Evolutionary conservation across 371 early-diverging fungal species (phyloP), one percentile per base, ranked within the genome.

Genomic region (Amoeboaphelidium protococcarum): DNA sequence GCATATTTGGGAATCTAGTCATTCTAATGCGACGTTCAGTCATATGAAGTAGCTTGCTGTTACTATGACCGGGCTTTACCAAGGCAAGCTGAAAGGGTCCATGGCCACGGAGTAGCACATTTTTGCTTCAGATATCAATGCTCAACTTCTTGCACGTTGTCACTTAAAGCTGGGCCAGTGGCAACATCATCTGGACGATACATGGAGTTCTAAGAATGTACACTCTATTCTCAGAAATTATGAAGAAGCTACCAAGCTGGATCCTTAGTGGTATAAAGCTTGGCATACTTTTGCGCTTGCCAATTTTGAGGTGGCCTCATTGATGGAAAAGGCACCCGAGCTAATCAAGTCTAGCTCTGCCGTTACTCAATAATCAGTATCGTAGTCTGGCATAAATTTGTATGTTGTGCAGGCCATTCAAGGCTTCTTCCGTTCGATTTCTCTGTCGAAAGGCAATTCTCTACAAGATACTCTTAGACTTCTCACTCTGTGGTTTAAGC

Each of bases 231-330:
- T 91, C 24, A 61, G 72, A 23, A 80, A 82, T 2, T 88, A 84
- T 57, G 63, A 73, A 0, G 68, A 82, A 13, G 91, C 97, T 0
- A 90, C 88, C 0, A 76, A 80, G 26, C 75, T 81, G 62, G 91
- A 92, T 65, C 72, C 71, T 64, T 71, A 82, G 42, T 92, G 86
- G 84, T 92, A 96, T 68, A 91, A 89, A 60, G 89, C 91, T 24
- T 94, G 95, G 94, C 95, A 96, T 55, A 73, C 84, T 19, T 88
- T 87, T 82, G 95, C 94, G 3, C 61, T 92, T 22, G 76, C 82
- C 6, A 90, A 96, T 58, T 88, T 85, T 55, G 87, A 89, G 47
- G 85, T 80, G 46, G 70, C 89, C 37, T 69, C 75, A 31, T 67
- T 71, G 47, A 72, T 74, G 48, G 84, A 88, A 45, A 62, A 69